phyloP scores from a whole-genome alignment of 495 filamentous ascomycete genomes.

The Neurospora tetraspora region DNA sequence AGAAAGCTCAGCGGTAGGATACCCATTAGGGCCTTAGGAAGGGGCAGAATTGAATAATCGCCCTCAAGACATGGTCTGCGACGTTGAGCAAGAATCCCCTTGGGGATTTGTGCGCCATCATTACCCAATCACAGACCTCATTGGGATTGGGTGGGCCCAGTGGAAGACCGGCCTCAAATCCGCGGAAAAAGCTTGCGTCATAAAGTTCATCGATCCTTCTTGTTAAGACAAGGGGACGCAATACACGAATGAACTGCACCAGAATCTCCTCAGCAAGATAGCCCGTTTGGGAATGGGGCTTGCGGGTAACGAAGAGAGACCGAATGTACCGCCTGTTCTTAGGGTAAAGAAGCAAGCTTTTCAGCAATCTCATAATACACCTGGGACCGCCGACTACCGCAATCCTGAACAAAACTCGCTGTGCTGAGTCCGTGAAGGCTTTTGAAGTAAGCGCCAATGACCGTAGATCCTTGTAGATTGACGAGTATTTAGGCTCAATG shows the following conservation, averaged over 20 bases:
- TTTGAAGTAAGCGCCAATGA: background rate
- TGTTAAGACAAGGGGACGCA: background rate
- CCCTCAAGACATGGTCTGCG: background rate
- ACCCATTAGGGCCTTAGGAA: too few species aligned
- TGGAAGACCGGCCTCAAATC: background rate
- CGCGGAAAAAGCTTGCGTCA: background rate
- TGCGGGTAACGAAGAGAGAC: background rate
- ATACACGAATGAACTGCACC: background rate
- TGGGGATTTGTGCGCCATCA: too few species aligned
- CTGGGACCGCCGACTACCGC: background rate
- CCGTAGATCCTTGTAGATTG: background rate
- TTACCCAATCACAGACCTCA: too few species aligned
- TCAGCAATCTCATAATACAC: background rate
- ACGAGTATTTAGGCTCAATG: background rate
- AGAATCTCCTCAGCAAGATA: background rate
- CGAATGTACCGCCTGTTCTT: background rate
- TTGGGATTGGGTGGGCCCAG: too few species aligned
- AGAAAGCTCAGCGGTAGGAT: too few species aligned
- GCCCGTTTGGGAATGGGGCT: background rate
- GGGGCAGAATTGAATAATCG: background rate
- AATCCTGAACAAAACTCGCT: background rate
- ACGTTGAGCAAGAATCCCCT: background rate
- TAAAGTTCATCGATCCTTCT: background rate
- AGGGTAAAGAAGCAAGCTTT: background rate
- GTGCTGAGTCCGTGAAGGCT: background rate